phyloP scores from a whole-genome alignment of 2,329 filamentous ascomycete species.

The Exophiala phaeomuriformis region DNA sequence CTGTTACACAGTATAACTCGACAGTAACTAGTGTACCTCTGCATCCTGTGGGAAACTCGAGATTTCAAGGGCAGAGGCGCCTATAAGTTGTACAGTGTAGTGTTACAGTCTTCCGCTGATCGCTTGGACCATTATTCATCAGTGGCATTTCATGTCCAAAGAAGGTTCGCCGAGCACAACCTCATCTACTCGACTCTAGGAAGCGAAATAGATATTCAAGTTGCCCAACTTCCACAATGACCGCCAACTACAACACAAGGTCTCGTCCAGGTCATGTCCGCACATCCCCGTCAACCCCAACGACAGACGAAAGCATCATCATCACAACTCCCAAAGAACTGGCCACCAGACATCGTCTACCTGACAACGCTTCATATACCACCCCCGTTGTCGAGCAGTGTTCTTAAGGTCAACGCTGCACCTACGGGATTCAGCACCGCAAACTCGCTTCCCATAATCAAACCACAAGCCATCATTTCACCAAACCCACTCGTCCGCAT shows the following conservation, averaged over 20 bases:
- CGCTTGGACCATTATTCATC: too few species aligned
- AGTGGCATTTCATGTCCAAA: too few species aligned
- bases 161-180: too few species aligned
- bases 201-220: too few species aligned
- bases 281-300: neutral
- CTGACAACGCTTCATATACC: conserved; percentile 26
- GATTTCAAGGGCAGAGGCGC: too few species aligned
- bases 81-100: too few species aligned
- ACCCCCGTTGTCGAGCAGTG: neutral
- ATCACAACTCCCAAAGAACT: conserved; percentile 17
- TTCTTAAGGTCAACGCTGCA: neutral
- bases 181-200: too few species aligned
- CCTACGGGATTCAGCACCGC: neutral
- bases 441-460: conserved; percentile 5
- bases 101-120: too few species aligned
- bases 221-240: too few species aligned
- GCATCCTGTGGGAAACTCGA: too few species aligned
- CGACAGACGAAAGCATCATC: neutral
- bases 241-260: neutral
- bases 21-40: too few species aligned
- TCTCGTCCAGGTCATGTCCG: neutral
- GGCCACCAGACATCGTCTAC: conserved; percentile 18
- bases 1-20: too few species aligned
- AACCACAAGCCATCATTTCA: neutral
- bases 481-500: conserved; percentile 36